Percentiles rank a stretch among this genome's conserved stretches.
phyloP scores from a whole-genome alignment of 106 monocot genomes.

The Dendrobium nobile region DNA sequence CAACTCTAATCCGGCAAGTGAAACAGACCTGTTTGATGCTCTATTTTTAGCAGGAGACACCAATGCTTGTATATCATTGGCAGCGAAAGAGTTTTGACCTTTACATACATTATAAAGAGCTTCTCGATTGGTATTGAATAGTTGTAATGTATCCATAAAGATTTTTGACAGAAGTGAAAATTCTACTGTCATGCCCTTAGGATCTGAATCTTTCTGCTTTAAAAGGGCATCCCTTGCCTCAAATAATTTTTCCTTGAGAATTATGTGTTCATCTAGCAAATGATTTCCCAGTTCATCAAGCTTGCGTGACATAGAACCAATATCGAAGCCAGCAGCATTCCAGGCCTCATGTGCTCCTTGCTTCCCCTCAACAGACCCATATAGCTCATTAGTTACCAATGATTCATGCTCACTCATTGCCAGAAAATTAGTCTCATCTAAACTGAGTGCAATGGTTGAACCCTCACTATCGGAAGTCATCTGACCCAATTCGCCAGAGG shows the following conservation, averaged over 20 bases:
- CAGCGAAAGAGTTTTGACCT: constrained; percentile 13
- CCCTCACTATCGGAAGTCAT: constrained; percentile 7
- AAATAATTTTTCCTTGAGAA: constrained; percentile 14
- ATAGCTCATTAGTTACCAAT: not conserved
- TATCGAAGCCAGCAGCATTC: not conserved
- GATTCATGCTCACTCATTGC: constrained; percentile 1
- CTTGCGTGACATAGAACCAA: not conserved
- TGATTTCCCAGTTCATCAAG: constrained; percentile 15
- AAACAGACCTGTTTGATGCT: constrained; percentile 13
- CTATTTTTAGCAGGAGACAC: not conserved
- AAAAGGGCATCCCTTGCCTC: constrained; percentile 12
- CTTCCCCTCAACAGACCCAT: not conserved
- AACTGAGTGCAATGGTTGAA: constrained; percentile 8
- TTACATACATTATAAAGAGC: constrained; percentile 29
- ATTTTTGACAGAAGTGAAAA: constrained; percentile 12
- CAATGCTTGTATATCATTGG: constrained; percentile 3
- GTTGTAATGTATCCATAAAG: constrained; percentile 22
- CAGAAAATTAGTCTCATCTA: constrained; percentile 11
- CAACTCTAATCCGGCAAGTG: constrained; percentile 6
- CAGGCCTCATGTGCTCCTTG: constrained; percentile 5
- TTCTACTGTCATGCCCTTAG: not conserved
- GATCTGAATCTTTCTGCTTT: constrained; percentile 14
- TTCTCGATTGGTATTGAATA: constrained; percentile 34
- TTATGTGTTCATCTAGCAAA: constrained; percentile 9
- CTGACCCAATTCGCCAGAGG: constrained; percentile 9